Base-by-base conservation (phyloP, 129 eudicot species). In the Escallonia herrerae region DNA sequence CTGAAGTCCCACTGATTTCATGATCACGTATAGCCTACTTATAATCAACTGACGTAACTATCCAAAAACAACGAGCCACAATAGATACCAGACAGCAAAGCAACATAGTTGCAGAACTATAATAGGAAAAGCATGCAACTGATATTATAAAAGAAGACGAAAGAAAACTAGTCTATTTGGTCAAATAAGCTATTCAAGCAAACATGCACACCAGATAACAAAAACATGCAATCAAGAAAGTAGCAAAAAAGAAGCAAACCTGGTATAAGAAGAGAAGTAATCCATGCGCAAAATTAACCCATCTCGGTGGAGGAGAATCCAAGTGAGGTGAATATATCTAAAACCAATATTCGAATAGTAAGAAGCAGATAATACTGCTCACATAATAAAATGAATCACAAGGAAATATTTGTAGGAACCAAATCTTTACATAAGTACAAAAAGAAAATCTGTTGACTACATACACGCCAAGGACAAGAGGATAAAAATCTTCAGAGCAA, bases 271-370 rank as follows among this genome's bases (percentile, higher is more conserved):
- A 88, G 41, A 91, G 95, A 52, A 91, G 96, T 53, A 91, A 55
- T 48, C 98, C 98, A 50, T 91, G 98, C 40, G 90, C 87, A 73
- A 91, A 76, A 76, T 87, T 75, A 70, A 91, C 98, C 98, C 98
- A 91, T 85, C 98, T 88, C 60, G 98, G 98, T 15, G 98, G 98
- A 58, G 98, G 81, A 14, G 95, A 77, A 78, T 91, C 98, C 79
- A 91, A 67, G 39, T 68, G 91, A 75, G 96, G 96, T 63, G 98
- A 88, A 77, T 91, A 91, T 57, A 91, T 77, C 98, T 91, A 76
- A 22, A 67, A 52, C 15, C 38, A 9, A 22, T 22, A 22, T 22
- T 22, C 33, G 33, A 22, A 22, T 22, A 22, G 33, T 0, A 22
- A 22, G 33, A 22, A 55, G 5, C 15, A 9, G 7, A 13, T 41